A percentile compares a stretch with the other conserved stretches of the same genome.
Evolutionary conservation across 2,329 filamentous ascomycete species (phyloP).

Genomic region (Fusarium ambrosium): DNA sequence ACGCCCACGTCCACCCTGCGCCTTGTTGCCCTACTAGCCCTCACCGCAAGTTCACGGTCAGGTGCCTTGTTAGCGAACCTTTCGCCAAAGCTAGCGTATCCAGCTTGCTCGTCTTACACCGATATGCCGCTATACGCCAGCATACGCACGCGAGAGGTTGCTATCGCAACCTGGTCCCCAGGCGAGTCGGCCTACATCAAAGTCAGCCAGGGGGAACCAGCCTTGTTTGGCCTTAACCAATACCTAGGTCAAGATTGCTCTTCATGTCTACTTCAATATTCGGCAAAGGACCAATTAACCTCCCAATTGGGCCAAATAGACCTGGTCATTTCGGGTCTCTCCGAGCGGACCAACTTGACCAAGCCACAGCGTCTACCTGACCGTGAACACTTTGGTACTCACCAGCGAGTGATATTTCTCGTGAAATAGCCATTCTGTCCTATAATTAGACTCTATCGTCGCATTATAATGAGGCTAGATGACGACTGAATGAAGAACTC

Average conservation of each 20-base stretch:
- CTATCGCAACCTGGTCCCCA: neutral
- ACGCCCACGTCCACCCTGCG: neutral
- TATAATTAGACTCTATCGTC: neutral
- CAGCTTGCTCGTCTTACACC: neutral
- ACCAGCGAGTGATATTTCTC: neutral
- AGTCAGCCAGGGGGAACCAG: neutral
- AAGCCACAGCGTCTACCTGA: neutral
- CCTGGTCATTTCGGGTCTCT: neutral
- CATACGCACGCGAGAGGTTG: neutral
- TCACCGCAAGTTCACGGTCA: neutral
- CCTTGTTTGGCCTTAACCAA: neutral
- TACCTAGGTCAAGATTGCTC: neutral
- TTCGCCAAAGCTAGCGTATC: neutral
- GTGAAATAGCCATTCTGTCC: neutral
- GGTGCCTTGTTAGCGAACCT: neutral
- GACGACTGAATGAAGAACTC: neutral
- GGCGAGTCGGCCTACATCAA: neutral
- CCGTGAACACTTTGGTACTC: neutral
- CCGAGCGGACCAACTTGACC: neutral
- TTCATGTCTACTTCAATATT: neutral
- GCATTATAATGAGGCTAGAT: neutral
- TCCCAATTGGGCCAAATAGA: neutral
- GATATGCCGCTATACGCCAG: neutral
- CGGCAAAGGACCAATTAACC: neutral
- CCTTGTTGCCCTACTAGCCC: neutral